phyloP scores from a whole-genome alignment of 805 yeast genomes.

The Candida railenensis region DNA sequence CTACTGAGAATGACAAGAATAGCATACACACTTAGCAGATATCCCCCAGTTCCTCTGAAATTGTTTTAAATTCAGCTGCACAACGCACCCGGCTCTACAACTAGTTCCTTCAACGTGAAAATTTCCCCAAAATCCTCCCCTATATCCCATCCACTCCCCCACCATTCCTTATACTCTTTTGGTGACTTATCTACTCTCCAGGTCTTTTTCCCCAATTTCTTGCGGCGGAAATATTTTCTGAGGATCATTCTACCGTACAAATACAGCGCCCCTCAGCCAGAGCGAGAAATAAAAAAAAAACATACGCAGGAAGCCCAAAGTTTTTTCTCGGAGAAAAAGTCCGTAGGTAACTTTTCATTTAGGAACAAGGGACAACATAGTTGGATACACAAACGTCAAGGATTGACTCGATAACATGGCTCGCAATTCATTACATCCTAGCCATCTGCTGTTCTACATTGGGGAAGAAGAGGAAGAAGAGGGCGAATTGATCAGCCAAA shows the following conservation, averaged over 20 bases:
- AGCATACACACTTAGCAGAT: no score
- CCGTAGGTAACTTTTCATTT: neutral
- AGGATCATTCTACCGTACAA: neutral
- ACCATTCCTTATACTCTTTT: no score
- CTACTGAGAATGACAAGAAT: neutral
- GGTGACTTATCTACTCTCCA: no score
- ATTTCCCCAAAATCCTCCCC: no score
- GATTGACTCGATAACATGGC: neutral
- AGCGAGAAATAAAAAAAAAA: neutral
- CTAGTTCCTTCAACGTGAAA: no score
- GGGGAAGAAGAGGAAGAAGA: slow-evolving; percentile 4
- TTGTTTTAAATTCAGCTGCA: no score
- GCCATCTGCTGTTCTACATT: slow-evolving; percentile 4
- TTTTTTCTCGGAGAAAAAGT: neutral
- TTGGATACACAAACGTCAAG: neutral
- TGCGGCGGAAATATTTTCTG: neutral
- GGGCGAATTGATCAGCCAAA: neutral
- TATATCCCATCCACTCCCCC: no score
- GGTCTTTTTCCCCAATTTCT: neutral
- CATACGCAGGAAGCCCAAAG: neutral
- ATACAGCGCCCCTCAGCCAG: neutral
- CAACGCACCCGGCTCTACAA: no score
- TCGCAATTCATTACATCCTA: neutral
- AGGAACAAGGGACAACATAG: no score
- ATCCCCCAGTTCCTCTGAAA: no score